Conservation (phyloP, 129 eudicot species). For the Gnaphalium uliginosum region DNA sequence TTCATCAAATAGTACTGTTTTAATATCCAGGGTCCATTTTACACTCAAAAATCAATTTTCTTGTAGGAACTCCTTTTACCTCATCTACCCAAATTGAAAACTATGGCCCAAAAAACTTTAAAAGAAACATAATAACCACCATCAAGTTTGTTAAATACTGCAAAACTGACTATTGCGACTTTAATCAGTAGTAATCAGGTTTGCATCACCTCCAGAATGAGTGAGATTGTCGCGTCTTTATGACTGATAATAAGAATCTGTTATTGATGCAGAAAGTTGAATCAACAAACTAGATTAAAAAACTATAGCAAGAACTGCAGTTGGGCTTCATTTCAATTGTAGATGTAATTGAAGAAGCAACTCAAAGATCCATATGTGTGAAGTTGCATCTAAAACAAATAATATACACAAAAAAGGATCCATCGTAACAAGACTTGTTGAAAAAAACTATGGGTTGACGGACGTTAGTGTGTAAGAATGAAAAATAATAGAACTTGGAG, state of each 20-base stretch:
- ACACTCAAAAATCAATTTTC: too few species aligned
- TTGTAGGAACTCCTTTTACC: too few species aligned
- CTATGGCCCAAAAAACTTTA: too few species aligned
- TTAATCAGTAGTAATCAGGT: too few species aligned
- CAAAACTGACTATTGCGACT: background rate
- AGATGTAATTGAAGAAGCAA: background rate
- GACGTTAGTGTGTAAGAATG: constrained; percentile 36
- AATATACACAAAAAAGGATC: constrained; percentile 30
- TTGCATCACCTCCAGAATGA: background rate
- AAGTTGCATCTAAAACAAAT: constrained; percentile 25
- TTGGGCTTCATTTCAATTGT: constrained; percentile 23
- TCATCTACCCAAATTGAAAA: too few species aligned
- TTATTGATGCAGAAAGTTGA: background rate
- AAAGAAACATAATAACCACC: background rate
- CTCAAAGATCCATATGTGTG: background rate
- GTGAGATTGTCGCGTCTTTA: too few species aligned
- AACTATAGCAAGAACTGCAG: constrained; percentile 4
- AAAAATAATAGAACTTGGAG: constrained; percentile 31
- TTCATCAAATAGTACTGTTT: background rate
- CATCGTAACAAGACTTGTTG: constrained; percentile 14
- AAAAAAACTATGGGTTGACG: constrained; percentile 5
- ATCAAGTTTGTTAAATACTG: background rate
- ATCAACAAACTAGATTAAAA: background rate
- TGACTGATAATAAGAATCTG: background rate
- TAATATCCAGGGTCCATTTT: background rate